Evolutionary conservation across 345 rosid genomes (phyloP), one percentile per base, ranked within the genome.

Genomic region (Lagerstroemia speciosa): DNA sequence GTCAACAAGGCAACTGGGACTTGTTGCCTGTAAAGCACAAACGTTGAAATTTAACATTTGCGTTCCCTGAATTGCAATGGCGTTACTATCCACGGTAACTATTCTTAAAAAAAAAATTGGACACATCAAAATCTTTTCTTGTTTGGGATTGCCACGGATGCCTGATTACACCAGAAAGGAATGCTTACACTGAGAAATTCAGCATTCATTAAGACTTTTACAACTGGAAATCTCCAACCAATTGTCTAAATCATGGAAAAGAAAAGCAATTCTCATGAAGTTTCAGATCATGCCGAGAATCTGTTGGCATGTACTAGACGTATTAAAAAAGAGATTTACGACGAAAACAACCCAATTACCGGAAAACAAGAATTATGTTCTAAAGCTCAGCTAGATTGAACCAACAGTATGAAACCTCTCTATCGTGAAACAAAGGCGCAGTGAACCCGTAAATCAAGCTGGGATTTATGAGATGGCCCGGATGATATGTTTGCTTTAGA

Each of bases 1-100:
- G 30, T 65, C 36, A 48, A 67, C n/a, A 69, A 65, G 68, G 19
- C 41, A 64, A 65, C 22, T 50, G 31, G 10, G n/a, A n/a, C 64
- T 46, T 71, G 62, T 69, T 52, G 64, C 71, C 83, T 71, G 74
- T 19, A 58, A 11, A 58, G 6, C 29, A 58, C 29, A 27, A 58
- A 58, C 63, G 14, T 10, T 58, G 34, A 30, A 27, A 57, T 3
- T 27, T 10, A 5, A n/a, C n/a, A n/a, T n/a, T n/a, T n/a, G n/a
- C n/a, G n/a, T n/a, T n/a, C 12, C 20, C 32, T 1, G 17, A 4
- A 57, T 57, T 26, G 33, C 27, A 26, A 57, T 26, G 33, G 33
- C 63, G 15, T 58, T 27, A 26, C 11, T 0, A 58, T 58, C 33
- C 33, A 6, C 3, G 63, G 55, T 9, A 27, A 55, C 9, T 0